A percentile compares a stretch with the other conserved stretches of the same genome.
Conservation (phyloP, 2,329 filamentous ascomycete species). For the Eutypella sp. region DNA sequence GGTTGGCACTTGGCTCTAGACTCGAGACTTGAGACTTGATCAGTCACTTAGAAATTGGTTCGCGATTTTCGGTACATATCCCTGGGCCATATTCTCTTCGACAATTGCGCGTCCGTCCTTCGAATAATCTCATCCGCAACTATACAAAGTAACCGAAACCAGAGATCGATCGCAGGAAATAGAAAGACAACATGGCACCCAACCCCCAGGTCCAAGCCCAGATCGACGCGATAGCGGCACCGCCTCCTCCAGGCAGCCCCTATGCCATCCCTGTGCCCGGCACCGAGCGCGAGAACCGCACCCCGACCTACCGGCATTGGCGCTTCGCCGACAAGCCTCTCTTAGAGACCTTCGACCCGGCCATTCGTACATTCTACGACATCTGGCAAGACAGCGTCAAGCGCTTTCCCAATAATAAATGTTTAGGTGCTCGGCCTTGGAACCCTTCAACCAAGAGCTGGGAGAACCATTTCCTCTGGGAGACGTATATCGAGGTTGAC, state of each 20-base stretch:
- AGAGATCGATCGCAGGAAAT: not conserved
- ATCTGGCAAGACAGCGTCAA: slow-evolving; percentile 67
- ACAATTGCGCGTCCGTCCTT: too few species aligned
- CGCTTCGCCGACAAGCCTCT: slow-evolving; percentile 66
- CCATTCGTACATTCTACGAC: slow-evolving; percentile 70
- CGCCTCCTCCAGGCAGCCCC: slow-evolving; percentile 69
- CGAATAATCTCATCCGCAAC: not conserved
- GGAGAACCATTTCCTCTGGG: slow-evolving; percentile 72
- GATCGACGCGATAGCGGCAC: slow-evolving; percentile 49
- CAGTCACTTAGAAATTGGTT: too few species aligned
- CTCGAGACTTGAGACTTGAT: too few species aligned
- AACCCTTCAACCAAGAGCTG: slow-evolving; percentile 68
- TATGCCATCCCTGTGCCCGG: slow-evolving; percentile 76
- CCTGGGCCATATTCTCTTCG: too few species aligned
- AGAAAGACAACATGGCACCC: slow-evolving; percentile 29
- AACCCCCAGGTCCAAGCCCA: slow-evolving; percentile 32
- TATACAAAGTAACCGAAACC: not conserved
- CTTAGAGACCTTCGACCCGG: slow-evolving; percentile 66
- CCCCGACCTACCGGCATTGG: slow-evolving; percentile 78
- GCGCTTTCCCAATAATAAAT: slow-evolving; percentile 61
- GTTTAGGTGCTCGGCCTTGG: slow-evolving; percentile 77
- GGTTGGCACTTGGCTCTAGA: too few species aligned
- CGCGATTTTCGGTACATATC: too few species aligned
- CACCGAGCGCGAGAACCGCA: slow-evolving; percentile 67
- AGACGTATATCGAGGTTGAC: slow-evolving; percentile 75